Evolutionary conservation across 208 protist genomes (phyloP), one percentile per base, ranked within the genome.

Genomic region (Vickermania spadyakhi): DNA sequence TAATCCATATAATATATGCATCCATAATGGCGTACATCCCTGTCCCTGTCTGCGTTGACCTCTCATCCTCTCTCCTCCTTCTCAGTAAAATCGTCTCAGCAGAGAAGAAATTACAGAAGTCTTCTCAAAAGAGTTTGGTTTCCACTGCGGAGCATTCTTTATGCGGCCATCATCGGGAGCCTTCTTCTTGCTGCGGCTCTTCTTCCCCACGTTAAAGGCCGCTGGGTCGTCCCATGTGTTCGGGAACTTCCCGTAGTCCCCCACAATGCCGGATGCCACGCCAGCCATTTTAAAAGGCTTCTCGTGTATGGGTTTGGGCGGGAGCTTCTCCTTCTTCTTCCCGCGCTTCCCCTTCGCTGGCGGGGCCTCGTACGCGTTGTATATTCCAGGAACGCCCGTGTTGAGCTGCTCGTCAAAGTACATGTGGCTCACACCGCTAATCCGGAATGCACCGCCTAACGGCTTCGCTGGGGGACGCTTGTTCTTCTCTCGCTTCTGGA

Each of bases 51-150:
- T n/a, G n/a, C n/a, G n/a, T n/a, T n/a, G n/a, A n/a, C n/a, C n/a
- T n/a, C n/a, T n/a, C n/a, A n/a, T n/a, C n/a, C n/a, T n/a, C n/a
- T n/a, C n/a, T n/a, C n/a, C n/a, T n/a, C n/a, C n/a, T n/a, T n/a
- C n/a, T n/a, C n/a, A 93, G 56, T 94, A 89, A 58, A 94, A 94
- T 49, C 74, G 68, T 3, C 79, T 81, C 42, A 94, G 75, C 57
- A 79, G 89, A 0, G 87, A 94, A 13, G 81, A 82, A 2, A 91
- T 60, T 1, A 94, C 62, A n/a, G 81, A 82, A 27, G 70, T 79
- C 52, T 89, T 86, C 28, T 60, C 73, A 58, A 85, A 86, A 18
- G 84, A 83, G 53, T 90, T 90, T 0, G 87, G 84, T 66, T 76
- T 91, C 84, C 87, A 94, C 51, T 79, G 79, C 22, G 31, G 71